Evolutionary conservation across 257 asterid genomes (phyloP), one percentile per base, ranked within the genome.

Genomic region (Scutellaria galericulata): DNA sequence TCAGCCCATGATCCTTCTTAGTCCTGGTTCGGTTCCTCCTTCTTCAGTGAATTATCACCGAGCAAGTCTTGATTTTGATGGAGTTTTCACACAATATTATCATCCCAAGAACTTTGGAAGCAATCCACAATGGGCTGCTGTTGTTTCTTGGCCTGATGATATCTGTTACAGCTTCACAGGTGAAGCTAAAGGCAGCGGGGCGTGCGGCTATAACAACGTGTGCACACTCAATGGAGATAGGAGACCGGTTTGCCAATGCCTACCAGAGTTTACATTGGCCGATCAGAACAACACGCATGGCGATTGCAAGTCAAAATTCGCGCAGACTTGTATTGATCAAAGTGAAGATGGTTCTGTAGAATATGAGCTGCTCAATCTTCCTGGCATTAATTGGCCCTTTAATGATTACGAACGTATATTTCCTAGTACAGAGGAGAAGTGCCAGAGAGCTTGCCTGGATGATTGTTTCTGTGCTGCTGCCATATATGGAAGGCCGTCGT

Each of bases 381-480:
- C 9, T 0, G 84, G 78, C 9, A 47, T 42, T 0, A 86, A 87
- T 35, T 89, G 95, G 92, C 90, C 91, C 2, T 0, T 0, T 0
- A 76, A 75, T 10, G 93, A 87, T 44, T 87, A 70, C 7, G 53
- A 84, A 54, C 57, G n/a, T 40, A 75, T 79, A 5, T 8, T 3
- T 0, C 81, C 80, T 53, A 81, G 80, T 24, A 35, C 45, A 0
- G 80, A 57, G 65, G 75, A 73, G 0, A 48, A 18, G 0, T 89
- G 92, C 69, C 78, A 53, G 9, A 69, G 52, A 2, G 71, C 88
- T 54, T 91, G 96, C 76, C 47, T 79, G 70, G 40, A 39, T 2
- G 97, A 89, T 69, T 86, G 91, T 73, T 64, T 91, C 14, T 89
- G 96, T 15, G 81, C 67, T 20, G 95, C 66, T 15, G 65, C 90